These are phyloP conservation scores for Pharus latifolius DNA, from an alignment of 176 grass and related monocot species.

Conservation along the genomic window DNA sequence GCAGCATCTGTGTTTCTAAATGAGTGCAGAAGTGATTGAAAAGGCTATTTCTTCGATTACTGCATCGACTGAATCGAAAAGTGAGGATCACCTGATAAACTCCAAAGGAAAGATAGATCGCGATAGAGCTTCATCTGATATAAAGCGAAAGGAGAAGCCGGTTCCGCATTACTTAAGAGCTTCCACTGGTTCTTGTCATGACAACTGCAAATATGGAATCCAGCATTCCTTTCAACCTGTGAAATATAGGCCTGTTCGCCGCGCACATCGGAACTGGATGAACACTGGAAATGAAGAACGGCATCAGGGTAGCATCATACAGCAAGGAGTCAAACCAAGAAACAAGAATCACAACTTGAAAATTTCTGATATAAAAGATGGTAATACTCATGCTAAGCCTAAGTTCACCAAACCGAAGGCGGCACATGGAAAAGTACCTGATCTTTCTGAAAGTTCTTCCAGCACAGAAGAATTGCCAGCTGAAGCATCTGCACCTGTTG, in stretches of 20 bases:
- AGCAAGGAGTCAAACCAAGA: background rate
- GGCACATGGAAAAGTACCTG: constrained; percentile 19
- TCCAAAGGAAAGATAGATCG: background rate
- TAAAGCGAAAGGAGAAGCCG: constrained; percentile 38
- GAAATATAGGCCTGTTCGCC: constrained; percentile 31
- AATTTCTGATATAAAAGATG: constrained; percentile 20
- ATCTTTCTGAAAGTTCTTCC: constrained; percentile 9
- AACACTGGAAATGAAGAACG: background rate
- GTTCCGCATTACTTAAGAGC: constrained; percentile 60
- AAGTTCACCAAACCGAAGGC: background rate
- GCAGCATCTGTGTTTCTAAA: constrained; percentile 26
- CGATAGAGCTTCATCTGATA: background rate
- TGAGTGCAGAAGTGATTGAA: constrained; percentile 29
- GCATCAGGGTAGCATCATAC: background rate
- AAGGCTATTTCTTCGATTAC: background rate
- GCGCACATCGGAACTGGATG: background rate
- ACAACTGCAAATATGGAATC: constrained; percentile 67
- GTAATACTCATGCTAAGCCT: constrained; percentile 13
- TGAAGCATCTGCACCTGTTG: constrained; percentile 13
- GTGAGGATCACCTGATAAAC: background rate
- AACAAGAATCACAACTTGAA: constrained; percentile 6
- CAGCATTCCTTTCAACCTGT: constrained; percentile 45
- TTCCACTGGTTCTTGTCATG: constrained; percentile 71
- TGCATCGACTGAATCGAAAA: background rate
- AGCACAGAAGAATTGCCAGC: background rate